Conservation (phyloP, 345 rosid genomes). For the Pugionium cornutum region DNA sequence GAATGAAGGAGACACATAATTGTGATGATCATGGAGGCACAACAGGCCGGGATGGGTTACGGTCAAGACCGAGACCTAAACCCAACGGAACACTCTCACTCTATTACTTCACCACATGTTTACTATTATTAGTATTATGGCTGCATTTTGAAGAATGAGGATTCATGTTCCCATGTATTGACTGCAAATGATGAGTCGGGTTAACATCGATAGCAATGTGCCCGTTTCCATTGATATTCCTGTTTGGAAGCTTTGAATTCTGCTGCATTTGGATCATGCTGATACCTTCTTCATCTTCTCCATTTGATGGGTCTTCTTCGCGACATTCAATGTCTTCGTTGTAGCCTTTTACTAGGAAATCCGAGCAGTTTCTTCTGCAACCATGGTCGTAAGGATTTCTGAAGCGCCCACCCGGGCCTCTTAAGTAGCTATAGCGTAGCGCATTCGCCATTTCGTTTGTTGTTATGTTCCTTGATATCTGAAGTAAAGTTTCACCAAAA, state of each 20-base stretch:
- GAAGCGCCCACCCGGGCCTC: constrained; percentile 81
- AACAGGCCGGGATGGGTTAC: constrained; percentile 49
- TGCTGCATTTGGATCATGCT: constrained; percentile 74
- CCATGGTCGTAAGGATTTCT: constrained; percentile 94
- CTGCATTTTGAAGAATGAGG: constrained; percentile 65
- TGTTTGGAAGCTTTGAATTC: constrained; percentile 47
- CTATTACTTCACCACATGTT: constrained; percentile 43
- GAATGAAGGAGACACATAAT: not conserved
- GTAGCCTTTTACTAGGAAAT: constrained; percentile 80
- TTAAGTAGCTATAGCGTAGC: constrained; percentile 86
- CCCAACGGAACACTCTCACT: constrained; percentile 59
- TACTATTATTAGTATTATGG: constrained; percentile 42
- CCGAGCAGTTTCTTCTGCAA: constrained; percentile 73
- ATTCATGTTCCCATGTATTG: constrained; percentile 37
- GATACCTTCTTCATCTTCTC: constrained; percentile 58
- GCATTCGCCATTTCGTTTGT: constrained; percentile 95
- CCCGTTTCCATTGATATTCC: constrained; percentile 43
- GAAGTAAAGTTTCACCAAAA: not conserved
- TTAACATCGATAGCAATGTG: constrained; percentile 62
- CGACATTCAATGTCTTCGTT: constrained; percentile 65
- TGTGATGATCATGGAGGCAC: constrained; percentile 42
- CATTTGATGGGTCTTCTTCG: constrained; percentile 43
- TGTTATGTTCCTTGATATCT: constrained; percentile 92
- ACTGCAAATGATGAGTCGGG: constrained; percentile 31
- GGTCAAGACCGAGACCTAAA: constrained; percentile 73